These are phyloP conservation scores for Heracleum sosnowskyi DNA, from an alignment of 129 eudicot genomes.

Conservation along the genomic window DNA sequence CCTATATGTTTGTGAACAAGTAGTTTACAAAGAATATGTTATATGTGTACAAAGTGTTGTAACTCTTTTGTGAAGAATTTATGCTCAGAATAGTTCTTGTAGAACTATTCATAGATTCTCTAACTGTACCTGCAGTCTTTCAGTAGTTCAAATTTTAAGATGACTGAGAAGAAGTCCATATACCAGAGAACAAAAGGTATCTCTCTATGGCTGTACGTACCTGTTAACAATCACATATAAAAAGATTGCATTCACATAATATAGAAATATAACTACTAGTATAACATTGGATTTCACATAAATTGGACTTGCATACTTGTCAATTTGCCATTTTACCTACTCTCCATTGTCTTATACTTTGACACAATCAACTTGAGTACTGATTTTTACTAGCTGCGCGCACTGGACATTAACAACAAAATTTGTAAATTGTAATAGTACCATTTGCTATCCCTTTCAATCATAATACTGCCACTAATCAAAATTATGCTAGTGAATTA, in stretches of 20 bases:
- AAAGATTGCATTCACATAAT: conserved; percentile 2
- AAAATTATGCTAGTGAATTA: neutral
- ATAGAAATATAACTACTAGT: neutral
- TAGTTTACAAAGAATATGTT: neutral
- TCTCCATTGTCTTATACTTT: neutral
- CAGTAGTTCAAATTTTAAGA: neutral
- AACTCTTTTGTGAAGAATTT: neutral
- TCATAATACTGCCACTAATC: neutral
- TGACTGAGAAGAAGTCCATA: neutral
- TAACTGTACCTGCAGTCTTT: neutral
- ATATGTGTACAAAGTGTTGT: neutral
- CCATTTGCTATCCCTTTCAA: neutral
- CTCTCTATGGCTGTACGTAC: neutral
- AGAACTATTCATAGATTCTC: conserved; percentile 2
- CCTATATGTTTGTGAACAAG: neutral
- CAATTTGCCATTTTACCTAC: neutral
- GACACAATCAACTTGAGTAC: neutral
- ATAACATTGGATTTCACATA: neutral
- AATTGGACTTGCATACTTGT: neutral
- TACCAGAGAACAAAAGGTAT: neutral
- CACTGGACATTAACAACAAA: neutral
- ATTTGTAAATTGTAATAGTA: neutral
- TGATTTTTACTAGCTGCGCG: neutral
- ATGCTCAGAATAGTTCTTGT: conserved; percentile 5
- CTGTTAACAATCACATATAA: neutral